Percentiles rank a stretch among this genome's conserved stretches.
Conservation (phyloP, 2,329 filamentous ascomycete genomes). For the Neocatenulostroma microsporum region DNA sequence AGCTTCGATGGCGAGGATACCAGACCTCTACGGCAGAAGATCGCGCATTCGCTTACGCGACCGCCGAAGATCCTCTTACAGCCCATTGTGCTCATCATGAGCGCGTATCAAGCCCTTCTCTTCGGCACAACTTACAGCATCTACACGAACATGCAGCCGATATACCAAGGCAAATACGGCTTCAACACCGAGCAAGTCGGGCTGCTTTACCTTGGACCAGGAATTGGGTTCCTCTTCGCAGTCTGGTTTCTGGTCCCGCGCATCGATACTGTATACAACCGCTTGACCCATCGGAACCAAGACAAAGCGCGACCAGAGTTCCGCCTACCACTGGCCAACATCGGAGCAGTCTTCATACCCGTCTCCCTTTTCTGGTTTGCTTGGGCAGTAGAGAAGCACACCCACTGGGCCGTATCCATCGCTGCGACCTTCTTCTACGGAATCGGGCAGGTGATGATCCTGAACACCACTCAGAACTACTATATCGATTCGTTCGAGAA, state of each 20-base stretch:
- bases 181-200: conserved; percentile 42
- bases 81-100: conserved; percentile 41
- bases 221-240: conserved; percentile 37
- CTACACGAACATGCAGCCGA: conserved; percentile 43
- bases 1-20: conserved; percentile 37
- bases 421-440: conserved; percentile 43
- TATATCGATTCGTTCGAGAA: conserved; percentile 47
- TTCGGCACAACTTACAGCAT: conserved; percentile 43
- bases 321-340: conserved; percentile 40
- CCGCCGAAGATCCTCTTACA: conserved; percentile 39
- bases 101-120: conserved; percentile 39
- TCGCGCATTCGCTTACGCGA: conserved; percentile 32
- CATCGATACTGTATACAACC: conserved; percentile 43
- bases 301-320: conserved; percentile 37
- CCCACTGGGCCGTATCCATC: conserved; percentile 37
- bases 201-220: conserved; percentile 39
- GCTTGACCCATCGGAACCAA: conserved; percentile 33
- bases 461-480: conserved; percentile 49
- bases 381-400: conserved; percentile 37
- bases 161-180: conserved; percentile 37
- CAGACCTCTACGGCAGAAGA: conserved; percentile 30
- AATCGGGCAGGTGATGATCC: conserved; percentile 46
- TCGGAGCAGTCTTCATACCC: conserved; percentile 38
- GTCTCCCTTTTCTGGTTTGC: conserved; percentile 36
- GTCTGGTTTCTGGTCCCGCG: conserved; percentile 41